phyloP scores from a whole-genome alignment of 768 basidiomycete species.

The Amanita subjunquillea region DNA sequence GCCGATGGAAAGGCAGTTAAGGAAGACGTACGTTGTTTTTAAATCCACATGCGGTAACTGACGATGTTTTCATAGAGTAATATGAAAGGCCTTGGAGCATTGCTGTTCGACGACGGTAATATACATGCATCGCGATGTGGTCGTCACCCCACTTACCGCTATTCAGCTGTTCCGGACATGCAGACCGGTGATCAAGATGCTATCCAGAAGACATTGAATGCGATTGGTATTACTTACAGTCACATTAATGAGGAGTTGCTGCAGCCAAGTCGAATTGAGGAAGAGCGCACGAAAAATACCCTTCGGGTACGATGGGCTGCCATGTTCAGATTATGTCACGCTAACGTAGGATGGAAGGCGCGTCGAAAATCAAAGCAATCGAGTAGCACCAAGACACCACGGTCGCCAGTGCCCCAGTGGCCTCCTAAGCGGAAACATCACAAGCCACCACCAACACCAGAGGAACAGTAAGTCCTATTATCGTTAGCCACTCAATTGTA shows the following conservation, averaged over 20 bases:
- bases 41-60: background rate
- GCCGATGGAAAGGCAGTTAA: slow-evolving; percentile 34
- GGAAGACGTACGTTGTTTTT: slow-evolving; percentile 22
- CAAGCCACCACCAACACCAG: slow-evolving; percentile 31
- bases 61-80: slow-evolving; percentile 26
- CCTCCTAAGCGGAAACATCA: slow-evolving; percentile 59
- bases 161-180: background rate
- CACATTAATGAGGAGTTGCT: slow-evolving; percentile 70
- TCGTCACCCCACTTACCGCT: background rate
- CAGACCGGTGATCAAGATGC: slow-evolving; percentile 26
- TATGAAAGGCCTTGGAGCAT: slow-evolving; percentile 47
- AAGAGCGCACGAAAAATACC: slow-evolving; percentile 45
- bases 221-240: slow-evolving; percentile 59
- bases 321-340: background rate
- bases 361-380: slow-evolving; percentile 18
- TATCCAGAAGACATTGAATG: slow-evolving; percentile 43
- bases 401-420: slow-evolving; percentile 38
- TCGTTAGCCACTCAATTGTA: background rate
- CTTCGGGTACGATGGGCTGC: slow-evolving; percentile 28
- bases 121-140: background rate
- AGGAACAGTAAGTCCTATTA: slow-evolving; percentile 34
- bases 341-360: background rate
- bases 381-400: slow-evolving; percentile 13
- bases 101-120: slow-evolving; percentile 67
- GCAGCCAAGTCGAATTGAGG: slow-evolving; percentile 57